Evolutionary conservation across 768 basidiomycete genomes (phyloP), one percentile per base, ranked within the genome.

Genomic region (Cystobasidium ongulense): DNA sequence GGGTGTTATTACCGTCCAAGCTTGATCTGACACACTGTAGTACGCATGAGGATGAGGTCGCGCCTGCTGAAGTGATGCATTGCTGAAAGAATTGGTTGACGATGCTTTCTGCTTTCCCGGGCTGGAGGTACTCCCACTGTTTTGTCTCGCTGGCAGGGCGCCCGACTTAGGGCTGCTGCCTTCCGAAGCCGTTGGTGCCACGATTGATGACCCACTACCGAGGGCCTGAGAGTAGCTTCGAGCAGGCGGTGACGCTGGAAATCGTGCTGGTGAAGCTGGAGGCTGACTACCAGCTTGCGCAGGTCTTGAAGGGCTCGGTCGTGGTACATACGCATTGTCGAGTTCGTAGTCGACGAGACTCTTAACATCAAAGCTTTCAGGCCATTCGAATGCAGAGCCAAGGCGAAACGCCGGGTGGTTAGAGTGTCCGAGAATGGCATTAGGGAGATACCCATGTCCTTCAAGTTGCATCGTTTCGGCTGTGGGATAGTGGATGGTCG

Each of bases 1-100:
- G 1, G 63, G 68, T 11, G 71, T 33, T 17, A 54, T 33, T 10
- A 75, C 61, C 10, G 25, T 71, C 74, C 74, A 75, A 31, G 65
- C 68, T 35, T 72, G 66, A 33, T 25, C 29, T n/a, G 1, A 1
- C 18, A 67, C 53, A 29, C 25, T 59, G 70, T 74, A 72, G 41
- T 71, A 72, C 1, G 54, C 70, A 27, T 72, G n/a, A 35, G 74
- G 74, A 54, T 75, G 74, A 11, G 74, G 74, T 35, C 39, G 1
- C 27, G 74, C 66, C 21, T 5, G 5, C n/a, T 59, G 46, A 21
- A 71, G 15, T 13, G 23, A 35, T 3, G 50, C 35, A 15, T 11
- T 31, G 18, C 35, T 71, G 39, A 71, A 15, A 5, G 27, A 29
- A 1, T 38, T 36, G 53, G 21, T 1, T 7, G 27, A 11, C 8